Percentiles rank a stretch among this genome's conserved stretches.
Evolutionary conservation across 2,329 filamentous ascomycete species (phyloP).

Genomic region (Fusarium vanettenii): DNA sequence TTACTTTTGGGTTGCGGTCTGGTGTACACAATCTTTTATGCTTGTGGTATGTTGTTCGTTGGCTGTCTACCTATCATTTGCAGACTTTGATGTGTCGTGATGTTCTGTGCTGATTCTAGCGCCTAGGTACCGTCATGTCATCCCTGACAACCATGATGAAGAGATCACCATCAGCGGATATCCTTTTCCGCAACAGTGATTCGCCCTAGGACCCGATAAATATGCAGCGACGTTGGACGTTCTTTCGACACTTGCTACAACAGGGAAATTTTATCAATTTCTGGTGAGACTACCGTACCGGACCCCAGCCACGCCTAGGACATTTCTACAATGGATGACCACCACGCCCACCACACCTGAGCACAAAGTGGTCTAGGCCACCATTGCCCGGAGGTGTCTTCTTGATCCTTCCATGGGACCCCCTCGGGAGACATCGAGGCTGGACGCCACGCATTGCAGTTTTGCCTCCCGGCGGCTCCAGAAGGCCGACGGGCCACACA

Average conservation of each 20-base stretch:
- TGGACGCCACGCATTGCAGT: slow-evolving; percentile 35
- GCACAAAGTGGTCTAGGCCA: slow-evolving; percentile 19
- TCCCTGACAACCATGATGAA: neutral
- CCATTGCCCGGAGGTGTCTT: slow-evolving; percentile 8
- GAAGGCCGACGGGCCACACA: slow-evolving; percentile 29
- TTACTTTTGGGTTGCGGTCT: neutral
- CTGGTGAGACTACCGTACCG: neutral
- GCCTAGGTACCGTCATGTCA: neutral
- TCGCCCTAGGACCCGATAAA: slow-evolving; percentile 5
- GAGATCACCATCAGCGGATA: slow-evolving; percentile 17
- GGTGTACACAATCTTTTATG: neutral
- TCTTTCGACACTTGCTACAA: neutral
- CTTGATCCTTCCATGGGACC: slow-evolving; percentile 12
- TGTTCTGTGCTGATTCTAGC: neutral
- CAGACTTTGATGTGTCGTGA: neutral
- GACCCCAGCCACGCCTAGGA: neutral
- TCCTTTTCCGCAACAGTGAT: slow-evolving; percentile 15
- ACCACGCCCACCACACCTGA: neutral
- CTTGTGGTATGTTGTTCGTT: neutral
- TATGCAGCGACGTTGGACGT: slow-evolving; percentile 34
- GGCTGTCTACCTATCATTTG: slow-evolving; percentile 1
- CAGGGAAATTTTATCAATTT: neutral
- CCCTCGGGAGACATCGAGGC: slow-evolving; percentile 25
- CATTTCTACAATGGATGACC: slow-evolving; percentile 7
- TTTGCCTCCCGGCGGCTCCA: slow-evolving; percentile 35